Evolutionary conservation across 176 grass and related monocot species (phyloP).

Genomic region (Triticum monococcum): DNA sequence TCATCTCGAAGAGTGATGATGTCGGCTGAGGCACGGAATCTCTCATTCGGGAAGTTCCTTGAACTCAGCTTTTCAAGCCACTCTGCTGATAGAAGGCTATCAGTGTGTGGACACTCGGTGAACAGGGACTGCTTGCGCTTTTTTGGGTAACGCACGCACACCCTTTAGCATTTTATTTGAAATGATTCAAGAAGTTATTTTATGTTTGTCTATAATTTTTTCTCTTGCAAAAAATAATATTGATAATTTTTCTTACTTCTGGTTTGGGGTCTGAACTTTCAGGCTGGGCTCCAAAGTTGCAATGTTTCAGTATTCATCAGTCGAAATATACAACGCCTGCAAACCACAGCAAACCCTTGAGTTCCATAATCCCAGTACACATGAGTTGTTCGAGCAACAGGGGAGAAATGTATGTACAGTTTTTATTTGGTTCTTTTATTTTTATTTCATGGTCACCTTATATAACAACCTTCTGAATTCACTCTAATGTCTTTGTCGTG

Average conservation of each 20-base stretch:
- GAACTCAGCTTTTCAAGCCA: slow-evolving; percentile 95
- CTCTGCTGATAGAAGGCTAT: slow-evolving; percentile 67
- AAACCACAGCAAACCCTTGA: slow-evolving; percentile 65
- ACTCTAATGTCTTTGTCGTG: slow-evolving; percentile 19
- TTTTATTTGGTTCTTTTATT: neutral
- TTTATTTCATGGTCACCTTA: neutral
- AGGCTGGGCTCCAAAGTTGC: slow-evolving; percentile 89
- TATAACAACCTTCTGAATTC: neutral
- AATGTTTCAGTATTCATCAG: slow-evolving; percentile 79
- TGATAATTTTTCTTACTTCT: neutral
- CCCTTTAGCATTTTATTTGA: neutral
- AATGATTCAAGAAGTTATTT: too few species aligned
- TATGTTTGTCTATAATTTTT: too few species aligned
- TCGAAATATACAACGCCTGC: slow-evolving; percentile 73
- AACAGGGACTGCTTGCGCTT: slow-evolving; percentile 90
- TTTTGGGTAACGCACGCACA: slow-evolving; percentile 63
- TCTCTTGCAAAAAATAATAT: neutral
- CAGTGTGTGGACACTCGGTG: slow-evolving; percentile 78
- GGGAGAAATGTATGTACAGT: slow-evolving; percentile 58
- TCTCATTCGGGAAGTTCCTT: slow-evolving; percentile 95
- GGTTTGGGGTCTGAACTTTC: slow-evolving; percentile 35
- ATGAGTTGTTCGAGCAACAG: slow-evolving; percentile 64
- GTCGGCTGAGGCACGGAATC: slow-evolving; percentile 65
- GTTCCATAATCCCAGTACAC: slow-evolving; percentile 62
- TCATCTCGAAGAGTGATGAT: slow-evolving; percentile 61